Conservation (phyloP, 2,329 filamentous ascomycete genomes). For the Calonectria pauciramosa region DNA sequence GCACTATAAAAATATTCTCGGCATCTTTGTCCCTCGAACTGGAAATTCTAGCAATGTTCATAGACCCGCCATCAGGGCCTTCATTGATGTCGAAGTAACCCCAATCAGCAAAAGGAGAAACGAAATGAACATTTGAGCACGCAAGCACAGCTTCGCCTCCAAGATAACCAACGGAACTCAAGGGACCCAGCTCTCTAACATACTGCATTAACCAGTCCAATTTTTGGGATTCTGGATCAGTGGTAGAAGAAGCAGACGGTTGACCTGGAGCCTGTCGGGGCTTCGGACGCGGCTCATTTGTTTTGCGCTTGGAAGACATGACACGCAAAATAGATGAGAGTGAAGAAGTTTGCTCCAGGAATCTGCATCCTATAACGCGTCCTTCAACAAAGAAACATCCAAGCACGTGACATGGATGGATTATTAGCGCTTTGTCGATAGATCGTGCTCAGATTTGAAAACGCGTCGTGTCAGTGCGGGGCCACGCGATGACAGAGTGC, state of each 20-base stretch:
- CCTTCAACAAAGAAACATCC: background rate
- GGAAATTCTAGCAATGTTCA: background rate
- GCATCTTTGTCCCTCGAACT: background rate
- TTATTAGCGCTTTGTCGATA: background rate
- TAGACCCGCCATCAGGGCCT: background rate
- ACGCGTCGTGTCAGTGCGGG: background rate
- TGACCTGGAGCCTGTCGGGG: background rate
- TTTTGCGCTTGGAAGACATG: background rate
- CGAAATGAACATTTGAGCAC: background rate
- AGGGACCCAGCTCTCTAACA: background rate
- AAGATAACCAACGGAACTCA: too few species aligned
- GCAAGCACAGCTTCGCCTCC: background rate
- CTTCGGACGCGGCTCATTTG: background rate
- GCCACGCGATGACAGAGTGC: background rate
- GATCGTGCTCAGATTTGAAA: background rate
- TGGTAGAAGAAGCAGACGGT: background rate
- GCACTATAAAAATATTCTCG: background rate
- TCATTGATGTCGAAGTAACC: background rate
- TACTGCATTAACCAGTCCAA: background rate
- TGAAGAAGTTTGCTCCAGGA: too few species aligned
- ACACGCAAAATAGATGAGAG: too few species aligned
- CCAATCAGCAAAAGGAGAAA: background rate
- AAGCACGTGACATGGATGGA: background rate
- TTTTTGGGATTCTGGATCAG: too few species aligned
- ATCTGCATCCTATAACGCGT: too few species aligned